These are phyloP conservation scores for Tulasnella sp. DNA, from an alignment of 768 basidiomycete genomes.

Conservation along the genomic window DNA sequence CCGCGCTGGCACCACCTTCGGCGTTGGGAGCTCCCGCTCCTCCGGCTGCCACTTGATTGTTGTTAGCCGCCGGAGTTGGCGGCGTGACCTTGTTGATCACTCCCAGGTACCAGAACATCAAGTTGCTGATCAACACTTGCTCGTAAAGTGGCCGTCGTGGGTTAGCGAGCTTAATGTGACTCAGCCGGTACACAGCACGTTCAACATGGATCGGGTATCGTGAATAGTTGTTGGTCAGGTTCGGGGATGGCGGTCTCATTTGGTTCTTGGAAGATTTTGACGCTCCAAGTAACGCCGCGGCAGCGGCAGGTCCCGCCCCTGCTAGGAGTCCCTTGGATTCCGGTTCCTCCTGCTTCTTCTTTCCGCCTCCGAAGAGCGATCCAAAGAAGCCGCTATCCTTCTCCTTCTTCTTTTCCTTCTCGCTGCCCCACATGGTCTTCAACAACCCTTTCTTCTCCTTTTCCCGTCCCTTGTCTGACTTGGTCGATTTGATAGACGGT, in stretches of 20 bases:
- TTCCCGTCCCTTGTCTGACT: constrained; percentile 43
- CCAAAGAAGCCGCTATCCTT: constrained; percentile 87
- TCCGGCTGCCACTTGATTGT: constrained; percentile 37
- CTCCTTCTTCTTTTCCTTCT: constrained; percentile 63
- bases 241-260: constrained; percentile 17
- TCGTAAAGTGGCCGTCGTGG: constrained; percentile 94
- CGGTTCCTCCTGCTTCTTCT: constrained; percentile 73
- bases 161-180: constrained; percentile 98
- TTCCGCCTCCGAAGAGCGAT: constrained; percentile 80
- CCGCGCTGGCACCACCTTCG: constrained; percentile 38
- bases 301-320: constrained; percentile 74
- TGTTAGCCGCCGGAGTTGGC: constrained; percentile 42
- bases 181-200: constrained; percentile 92
- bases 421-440: constrained; percentile 57
- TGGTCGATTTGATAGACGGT: constrained; percentile 44
- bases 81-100: constrained; percentile 87
- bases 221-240: constrained; percentile 44
- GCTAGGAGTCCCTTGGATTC: constrained; percentile 38
- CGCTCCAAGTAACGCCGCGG: constrained; percentile 78
- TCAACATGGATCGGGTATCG: constrained; percentile 99
- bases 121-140: constrained; percentile 87
- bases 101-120: constrained; percentile 99
- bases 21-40: constrained; percentile 28
- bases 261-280: constrained; percentile 69
- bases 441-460: constrained; percentile 73